Base-by-base conservation (phyloP, 148 eudicot genomes). In the Agrostemma githago region DNA sequence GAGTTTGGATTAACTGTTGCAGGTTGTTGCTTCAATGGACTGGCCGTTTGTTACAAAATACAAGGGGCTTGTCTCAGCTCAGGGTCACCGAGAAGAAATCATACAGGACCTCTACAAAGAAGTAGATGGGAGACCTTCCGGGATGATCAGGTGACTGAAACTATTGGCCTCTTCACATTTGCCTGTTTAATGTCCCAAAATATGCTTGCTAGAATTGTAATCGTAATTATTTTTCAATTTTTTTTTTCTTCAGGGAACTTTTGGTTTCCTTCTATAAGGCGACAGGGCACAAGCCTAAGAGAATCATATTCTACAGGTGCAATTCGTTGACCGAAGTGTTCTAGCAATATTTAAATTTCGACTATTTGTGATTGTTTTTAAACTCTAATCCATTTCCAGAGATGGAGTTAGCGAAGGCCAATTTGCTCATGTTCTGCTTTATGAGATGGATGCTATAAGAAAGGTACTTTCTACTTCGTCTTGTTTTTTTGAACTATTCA, bases 381-480 rank as follows among this genome's bases (percentile, higher is more conserved):
- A 14, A 0, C 56, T 41, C n/a, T n/a, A n/a, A n/a, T n/a, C n/a
- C n/a, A n/a, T n/a, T n/a, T n/a, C n/a, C 82, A 95, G 99, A 79
- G 97, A 92, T 84, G 99, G 99, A 6, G 99, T 95, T 5, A 86
- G 97, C 60, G 99, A 95, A 62, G 99, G 97, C 0, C 99, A 92
- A 26, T 95, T 95, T 67, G 72, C 79, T 4, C 85, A 90, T 34
- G 99, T 95, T 58, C 81, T 95, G 46, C 54, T 87, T 4, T 9
- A 82, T 21, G 99, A 95, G 79, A 83, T 95, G 82, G 90, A 88
- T 83, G 93, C 93, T 4, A 95, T 95, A 8, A 69, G 97, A 19
- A 84, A 83, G 96, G 98, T 95, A 77, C 56, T 51, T 15, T 51
- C 14, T 4, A 51, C 56, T 51, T 9, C 14, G 16, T 51, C 56